Conservation (phyloP, 176 grass and related monocot species). For the Musa troglodytarum region DNA sequence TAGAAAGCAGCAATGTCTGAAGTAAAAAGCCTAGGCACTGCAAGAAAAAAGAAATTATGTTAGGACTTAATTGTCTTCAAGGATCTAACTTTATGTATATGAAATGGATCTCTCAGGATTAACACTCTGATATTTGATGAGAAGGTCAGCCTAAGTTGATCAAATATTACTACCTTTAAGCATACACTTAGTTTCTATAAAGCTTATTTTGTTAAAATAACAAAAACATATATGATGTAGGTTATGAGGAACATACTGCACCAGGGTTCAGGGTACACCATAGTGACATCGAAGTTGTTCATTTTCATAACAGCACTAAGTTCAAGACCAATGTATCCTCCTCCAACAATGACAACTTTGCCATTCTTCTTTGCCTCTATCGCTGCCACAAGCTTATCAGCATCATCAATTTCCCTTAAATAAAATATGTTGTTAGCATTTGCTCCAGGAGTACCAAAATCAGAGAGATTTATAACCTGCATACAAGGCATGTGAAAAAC, state of each 20-base stretch:
- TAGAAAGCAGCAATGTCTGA: constrained; percentile 79
- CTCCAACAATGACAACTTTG: constrained; percentile 80
- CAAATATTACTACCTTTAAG: constrained; percentile 1
- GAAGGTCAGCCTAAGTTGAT: background rate
- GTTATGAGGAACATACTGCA: constrained; percentile 55
- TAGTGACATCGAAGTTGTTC: constrained; percentile 83
- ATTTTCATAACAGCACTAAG: constrained; percentile 67
- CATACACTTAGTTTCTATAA: background rate
- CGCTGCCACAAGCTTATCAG: constrained; percentile 68
- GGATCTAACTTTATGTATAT: too few relatives aligned
- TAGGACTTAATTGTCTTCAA: background rate
- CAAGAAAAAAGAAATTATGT: constrained; percentile 15
- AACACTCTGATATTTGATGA: background rate
- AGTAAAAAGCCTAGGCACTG: constrained; percentile 91
- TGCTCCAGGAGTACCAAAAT: constrained; percentile 81
- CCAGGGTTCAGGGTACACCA: constrained; percentile 97
- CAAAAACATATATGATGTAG: background rate
- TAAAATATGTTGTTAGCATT: constrained; percentile 85
- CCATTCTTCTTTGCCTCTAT: constrained; percentile 88
- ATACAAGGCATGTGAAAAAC: background rate
- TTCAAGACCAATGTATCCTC: constrained; percentile 94
- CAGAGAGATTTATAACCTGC: constrained; percentile 75
- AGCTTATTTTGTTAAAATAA: background rate
- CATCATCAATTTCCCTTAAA: constrained; percentile 77
- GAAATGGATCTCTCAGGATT: background rate